A percentile compares a stretch with the other conserved stretches of the same genome.
phyloP scores from a whole-genome alignment of 352 stramenopile species.

The Phytopythium chamaehyphon region DNA sequence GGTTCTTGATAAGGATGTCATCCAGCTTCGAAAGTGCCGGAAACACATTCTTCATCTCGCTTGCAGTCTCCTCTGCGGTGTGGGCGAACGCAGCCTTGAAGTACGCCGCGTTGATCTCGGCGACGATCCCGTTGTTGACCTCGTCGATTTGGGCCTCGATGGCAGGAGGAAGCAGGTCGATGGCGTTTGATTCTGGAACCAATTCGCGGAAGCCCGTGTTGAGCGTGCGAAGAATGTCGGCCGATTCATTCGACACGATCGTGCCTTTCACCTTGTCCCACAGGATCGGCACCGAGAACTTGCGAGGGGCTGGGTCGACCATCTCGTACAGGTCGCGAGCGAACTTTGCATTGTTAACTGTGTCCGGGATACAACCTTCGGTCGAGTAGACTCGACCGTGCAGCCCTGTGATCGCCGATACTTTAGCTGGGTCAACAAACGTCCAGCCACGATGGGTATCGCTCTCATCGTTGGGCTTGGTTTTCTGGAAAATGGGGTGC shows the following conservation, averaged over 20 bases:
- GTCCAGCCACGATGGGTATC: conserved; percentile 18
- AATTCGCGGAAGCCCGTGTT: conserved; percentile 36
- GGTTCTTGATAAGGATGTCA: conserved; percentile 2
- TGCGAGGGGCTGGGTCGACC: conserved; percentile 7
- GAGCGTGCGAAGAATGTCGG: conserved; percentile 68
- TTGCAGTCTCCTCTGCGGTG: conserved; percentile 51
- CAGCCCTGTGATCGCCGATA: neutral
- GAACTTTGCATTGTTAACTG: conserved; percentile 16
- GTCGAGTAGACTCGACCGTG: conserved; percentile 19
- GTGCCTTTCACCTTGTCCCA: conserved; percentile 55
- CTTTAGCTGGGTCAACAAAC: conserved; percentile 9
- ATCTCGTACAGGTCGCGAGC: conserved; percentile 40
- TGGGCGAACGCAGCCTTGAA: conserved; percentile 59
- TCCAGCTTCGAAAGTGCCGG: conserved; percentile 23
- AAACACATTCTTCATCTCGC: conserved; percentile 23
- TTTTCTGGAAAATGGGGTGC: conserved; percentile 30
- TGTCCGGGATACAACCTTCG: conserved; percentile 14
- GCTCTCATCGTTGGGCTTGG: conserved; percentile 19
- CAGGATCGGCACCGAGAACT: conserved; percentile 62
- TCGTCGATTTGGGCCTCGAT: conserved; percentile 49
- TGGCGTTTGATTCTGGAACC: conserved; percentile 13
- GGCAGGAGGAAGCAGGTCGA: conserved; percentile 43
- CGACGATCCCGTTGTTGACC: conserved; percentile 60
- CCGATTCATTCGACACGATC: conserved; percentile 82
- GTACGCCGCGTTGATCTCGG: conserved; percentile 37